These are phyloP conservation scores for Metschnikowia noctiluminum DNA, from an alignment of 805 yeast genomes.

Conservation along the genomic window DNA sequence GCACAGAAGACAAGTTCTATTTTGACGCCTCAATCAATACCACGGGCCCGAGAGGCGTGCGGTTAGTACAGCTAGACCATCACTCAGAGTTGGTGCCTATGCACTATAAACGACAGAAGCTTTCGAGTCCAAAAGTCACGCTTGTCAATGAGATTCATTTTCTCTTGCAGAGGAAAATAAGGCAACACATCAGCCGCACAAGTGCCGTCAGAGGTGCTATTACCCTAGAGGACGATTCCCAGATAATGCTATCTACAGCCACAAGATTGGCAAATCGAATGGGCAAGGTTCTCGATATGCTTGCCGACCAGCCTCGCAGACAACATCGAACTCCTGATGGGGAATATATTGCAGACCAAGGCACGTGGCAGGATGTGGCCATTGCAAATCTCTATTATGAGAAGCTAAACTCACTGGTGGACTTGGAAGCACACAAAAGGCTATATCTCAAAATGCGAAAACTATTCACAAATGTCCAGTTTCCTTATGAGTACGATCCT, in stretches of 20 bases:
- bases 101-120: slow-evolving; percentile 1
- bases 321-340: background rate
- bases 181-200: background rate
- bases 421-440: slow-evolving; percentile 10
- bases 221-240: slow-evolving; percentile 1
- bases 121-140: slow-evolving; percentile 9
- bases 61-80: background rate
- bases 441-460: slow-evolving; percentile 25
- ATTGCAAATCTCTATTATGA: slow-evolving; percentile 7
- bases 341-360: background rate
- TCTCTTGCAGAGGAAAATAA: slow-evolving; percentile 8
- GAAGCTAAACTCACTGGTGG: background rate
- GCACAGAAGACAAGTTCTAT: background rate
- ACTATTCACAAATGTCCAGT: slow-evolving; percentile 24
- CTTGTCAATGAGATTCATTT: slow-evolving; percentile 18
- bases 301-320: background rate
- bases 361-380: slow-evolving; percentile 18
- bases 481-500: slow-evolving; percentile 27
- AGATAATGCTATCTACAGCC: slow-evolving; percentile 10
- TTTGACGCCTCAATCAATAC: background rate
- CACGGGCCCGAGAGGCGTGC: background rate
- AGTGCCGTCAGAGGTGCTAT: background rate
- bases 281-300: slow-evolving; percentile 3
- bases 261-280: slow-evolving; percentile 13
- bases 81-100: slow-evolving; percentile 1